Evolutionary conservation across 306 rosid species (phyloP), one percentile per base, ranked within the genome.

Genomic region (Abrus precatorius): DNA sequence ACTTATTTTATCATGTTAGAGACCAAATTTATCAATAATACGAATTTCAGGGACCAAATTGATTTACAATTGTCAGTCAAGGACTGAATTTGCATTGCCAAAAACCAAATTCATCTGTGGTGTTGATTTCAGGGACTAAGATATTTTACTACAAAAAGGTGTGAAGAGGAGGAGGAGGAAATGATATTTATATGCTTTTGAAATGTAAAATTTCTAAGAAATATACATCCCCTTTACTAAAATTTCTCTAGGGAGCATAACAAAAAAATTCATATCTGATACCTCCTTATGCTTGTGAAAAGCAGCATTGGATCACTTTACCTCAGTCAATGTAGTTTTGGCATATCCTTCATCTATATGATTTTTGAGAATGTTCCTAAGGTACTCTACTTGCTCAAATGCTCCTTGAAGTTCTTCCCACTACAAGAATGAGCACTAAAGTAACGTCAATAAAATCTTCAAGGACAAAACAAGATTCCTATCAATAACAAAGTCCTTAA

Each of bases 361-460:
- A 20, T 89, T 66, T 82, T 89, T 80, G 72, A 95, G 89, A 80
- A 91, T 84, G 82, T 74, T 83, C 85, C 95, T 90, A 30, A 95
- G 92, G 80, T 91, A 88, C 70, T 86, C 90, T 10, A 77, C 63
- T 73, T 92, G 97, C 85, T 90, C 86, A 6, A 75, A 80, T 68
- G 80, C 87, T 49, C 99, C 99, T 83, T 90, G 91, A 72, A 84
- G 87, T 57, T 89, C 98, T 82, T 91, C 98, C 98, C 98, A 94
- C 98, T 94, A 65, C 85, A 88, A 53, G 53, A 82, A 69, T 84
- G 8, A 66, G 33, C 72, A 63, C 20, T 20, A 20, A 20, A 20
- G 48, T 49, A 13, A 62, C 48, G 30, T 66, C 65, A 67, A 61
- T 50, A 64, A 57, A 10, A 65, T 40, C 10, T 55, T 70, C 33